Evolutionary conservation across 2,329 filamentous ascomycete species (phyloP).

Genomic region (Colletotrichum eleusines): DNA sequence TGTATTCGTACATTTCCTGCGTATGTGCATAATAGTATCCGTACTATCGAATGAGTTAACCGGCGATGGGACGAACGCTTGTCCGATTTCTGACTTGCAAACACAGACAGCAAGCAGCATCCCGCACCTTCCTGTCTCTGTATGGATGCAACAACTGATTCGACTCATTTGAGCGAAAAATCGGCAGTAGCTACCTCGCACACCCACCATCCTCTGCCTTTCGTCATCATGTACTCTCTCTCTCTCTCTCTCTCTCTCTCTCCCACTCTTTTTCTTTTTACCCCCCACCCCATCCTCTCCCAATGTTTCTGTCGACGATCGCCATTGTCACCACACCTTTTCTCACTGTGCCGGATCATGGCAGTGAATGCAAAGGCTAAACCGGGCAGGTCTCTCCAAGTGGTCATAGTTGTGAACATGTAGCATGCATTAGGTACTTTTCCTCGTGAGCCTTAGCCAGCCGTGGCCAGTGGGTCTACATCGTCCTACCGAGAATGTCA

Average conservation of each 20-base stretch:
- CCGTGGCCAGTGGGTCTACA: too few species aligned
- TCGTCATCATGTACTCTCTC: not conserved
- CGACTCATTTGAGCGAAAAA: not conserved
- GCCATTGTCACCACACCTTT: not conserved
- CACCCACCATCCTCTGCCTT: not conserved
- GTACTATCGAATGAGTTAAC: not conserved
- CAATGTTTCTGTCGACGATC: slow-evolving; percentile 1
- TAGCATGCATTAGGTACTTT: not conserved
- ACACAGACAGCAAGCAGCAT: too few species aligned
- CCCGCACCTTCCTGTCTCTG: not conserved
- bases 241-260: not conserved
- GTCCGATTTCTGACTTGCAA: not conserved
- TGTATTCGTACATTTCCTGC: too few species aligned
- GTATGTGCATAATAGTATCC: not conserved
- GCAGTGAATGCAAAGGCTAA: slow-evolving; percentile 7
- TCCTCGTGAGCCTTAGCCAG: not conserved
- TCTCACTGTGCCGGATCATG: slow-evolving; percentile 9
- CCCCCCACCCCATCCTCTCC: too few species aligned
- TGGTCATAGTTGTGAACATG: slow-evolving; percentile 33
- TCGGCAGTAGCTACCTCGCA: not conserved
- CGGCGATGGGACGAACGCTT: slow-evolving; percentile 9
- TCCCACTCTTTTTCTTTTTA: too few species aligned
- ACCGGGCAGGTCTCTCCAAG: slow-evolving; percentile 13
- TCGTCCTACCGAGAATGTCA: not conserved
- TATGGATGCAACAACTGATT: too few species aligned